Evolutionary conservation across 257 asterid genomes (phyloP).

Genomic region (Buddleja alternifolia): DNA sequence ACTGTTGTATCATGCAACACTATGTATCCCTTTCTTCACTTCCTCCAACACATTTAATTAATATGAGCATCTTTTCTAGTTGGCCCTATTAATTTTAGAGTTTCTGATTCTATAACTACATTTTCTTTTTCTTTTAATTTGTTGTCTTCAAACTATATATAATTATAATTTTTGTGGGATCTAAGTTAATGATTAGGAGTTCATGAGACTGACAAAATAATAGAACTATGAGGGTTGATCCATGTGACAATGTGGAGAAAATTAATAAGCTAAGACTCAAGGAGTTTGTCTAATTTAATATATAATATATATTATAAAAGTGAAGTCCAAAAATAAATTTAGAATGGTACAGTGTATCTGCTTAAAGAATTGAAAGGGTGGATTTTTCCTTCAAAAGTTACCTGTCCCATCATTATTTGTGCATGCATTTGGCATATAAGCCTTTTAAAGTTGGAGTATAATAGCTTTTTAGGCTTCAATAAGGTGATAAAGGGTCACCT

Average conservation of each 20-base stretch:
- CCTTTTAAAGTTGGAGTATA: conserved; percentile 23
- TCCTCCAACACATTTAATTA: conserved; percentile 32
- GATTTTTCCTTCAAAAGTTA: conserved; percentile 22
- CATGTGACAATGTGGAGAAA: conserved; percentile 78
- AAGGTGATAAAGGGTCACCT: too few relatives aligned
- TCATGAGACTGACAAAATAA: conserved; percentile 48
- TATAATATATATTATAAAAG: background rate
- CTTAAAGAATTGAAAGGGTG: conserved; percentile 29
- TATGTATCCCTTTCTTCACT: conserved; percentile 33
- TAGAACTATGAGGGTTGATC: conserved; percentile 41
- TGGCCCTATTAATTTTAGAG: conserved; percentile 38
- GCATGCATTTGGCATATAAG: conserved; percentile 35
- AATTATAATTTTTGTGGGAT: conserved; percentile 49
- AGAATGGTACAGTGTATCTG: conserved; percentile 50
- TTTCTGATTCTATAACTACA: conserved; percentile 45
- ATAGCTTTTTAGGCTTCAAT: conserved; percentile 28
- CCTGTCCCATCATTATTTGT: conserved; percentile 28
- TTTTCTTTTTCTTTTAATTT: conserved; percentile 26
- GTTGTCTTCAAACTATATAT: conserved; percentile 30
- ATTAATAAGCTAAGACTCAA: background rate
- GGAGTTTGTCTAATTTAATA: conserved; percentile 28
- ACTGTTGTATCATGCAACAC: conserved; percentile 53
- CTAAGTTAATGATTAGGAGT: conserved; percentile 64
- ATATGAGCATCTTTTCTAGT: conserved; percentile 61
- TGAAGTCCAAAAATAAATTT: conserved; percentile 19